A percentile compares a stretch with the other conserved stretches of the same genome.
phyloP scores from a whole-genome alignment of 1,284 basidiomycete species.

The Trametes versicolor region DNA sequence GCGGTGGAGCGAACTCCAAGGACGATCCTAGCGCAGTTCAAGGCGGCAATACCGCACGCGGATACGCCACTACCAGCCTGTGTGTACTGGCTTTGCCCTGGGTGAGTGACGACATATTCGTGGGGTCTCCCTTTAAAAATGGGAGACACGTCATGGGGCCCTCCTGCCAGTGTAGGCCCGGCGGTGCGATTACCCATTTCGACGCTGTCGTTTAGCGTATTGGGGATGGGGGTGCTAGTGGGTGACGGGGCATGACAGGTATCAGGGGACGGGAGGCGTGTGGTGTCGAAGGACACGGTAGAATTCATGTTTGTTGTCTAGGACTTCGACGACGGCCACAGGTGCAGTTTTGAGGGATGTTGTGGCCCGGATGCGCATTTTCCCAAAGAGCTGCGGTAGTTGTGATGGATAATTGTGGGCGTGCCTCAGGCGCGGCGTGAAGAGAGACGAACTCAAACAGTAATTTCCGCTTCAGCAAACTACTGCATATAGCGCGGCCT shows the following conservation, averaged over 20 bases:
- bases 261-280: not conserved
- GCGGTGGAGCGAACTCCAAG: constrained; percentile 41
- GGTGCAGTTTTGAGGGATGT: not conserved
- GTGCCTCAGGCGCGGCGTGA: constrained; percentile 5
- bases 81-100: constrained; percentile 39
- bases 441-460: not conserved
- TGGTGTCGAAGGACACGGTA: not conserved
- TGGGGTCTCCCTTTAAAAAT: constrained; percentile 18
- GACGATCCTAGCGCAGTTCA: constrained; percentile 66
- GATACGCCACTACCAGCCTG: constrained; percentile 44
- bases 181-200: too few species aligned
- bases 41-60: constrained; percentile 68
- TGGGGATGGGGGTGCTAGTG: not conserved
- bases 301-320: not conserved
- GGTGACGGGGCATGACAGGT: not conserved
- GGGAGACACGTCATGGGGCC: not conserved
- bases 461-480: not conserved
- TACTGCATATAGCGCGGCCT: not conserved
- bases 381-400: not conserved
- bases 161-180: not conserved
- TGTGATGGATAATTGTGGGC: not conserved
- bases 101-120: constrained; percentile 36
- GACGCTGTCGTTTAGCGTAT: too few species aligned
- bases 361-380: not conserved
- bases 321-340: not conserved